phyloP scores from a whole-genome alignment of 176 grass and related monocot species.

The Canna indica region DNA sequence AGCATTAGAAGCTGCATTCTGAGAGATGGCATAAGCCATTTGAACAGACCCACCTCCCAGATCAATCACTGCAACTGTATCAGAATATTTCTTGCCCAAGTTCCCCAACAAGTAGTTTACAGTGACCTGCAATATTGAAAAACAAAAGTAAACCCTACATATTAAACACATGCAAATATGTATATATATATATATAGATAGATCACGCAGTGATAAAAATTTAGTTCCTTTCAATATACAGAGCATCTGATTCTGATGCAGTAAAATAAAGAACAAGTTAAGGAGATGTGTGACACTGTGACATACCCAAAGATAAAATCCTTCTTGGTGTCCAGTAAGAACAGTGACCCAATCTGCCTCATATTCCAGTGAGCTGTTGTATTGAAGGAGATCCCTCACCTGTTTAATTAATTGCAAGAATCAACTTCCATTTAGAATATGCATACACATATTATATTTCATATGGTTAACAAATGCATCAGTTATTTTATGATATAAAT shows the following conservation, averaged over 20 bases:
- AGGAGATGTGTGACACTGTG: neutral
- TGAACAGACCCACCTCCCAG: slow-evolving; percentile 44
- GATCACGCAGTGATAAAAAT: no score
- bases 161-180: no score
- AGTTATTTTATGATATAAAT: neutral
- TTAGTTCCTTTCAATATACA: no score
- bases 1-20: slow-evolving; percentile 27
- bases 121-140: slow-evolving; percentile 20
- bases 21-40: slow-evolving; percentile 43
- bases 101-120: slow-evolving; percentile 44
- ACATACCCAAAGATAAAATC: slow-evolving; percentile 74
- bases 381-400: slow-evolving; percentile 75
- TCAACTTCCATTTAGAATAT: neutral
- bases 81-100: slow-evolving; percentile 35
- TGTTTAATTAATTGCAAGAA: slow-evolving; percentile 22
- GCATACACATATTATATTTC: neutral
- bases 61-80: slow-evolving; percentile 42
- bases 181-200: no score
- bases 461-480: neutral
- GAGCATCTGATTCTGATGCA: neutral
- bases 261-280: neutral
- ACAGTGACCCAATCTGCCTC: slow-evolving; percentile 71
- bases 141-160: no score
- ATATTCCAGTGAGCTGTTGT: slow-evolving; percentile 74
- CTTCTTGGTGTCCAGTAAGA: slow-evolving; percentile 85